Conservation (phyloP, 225 moss, liverwort and hornwort species). For the Sphagnum tenellum region DNA sequence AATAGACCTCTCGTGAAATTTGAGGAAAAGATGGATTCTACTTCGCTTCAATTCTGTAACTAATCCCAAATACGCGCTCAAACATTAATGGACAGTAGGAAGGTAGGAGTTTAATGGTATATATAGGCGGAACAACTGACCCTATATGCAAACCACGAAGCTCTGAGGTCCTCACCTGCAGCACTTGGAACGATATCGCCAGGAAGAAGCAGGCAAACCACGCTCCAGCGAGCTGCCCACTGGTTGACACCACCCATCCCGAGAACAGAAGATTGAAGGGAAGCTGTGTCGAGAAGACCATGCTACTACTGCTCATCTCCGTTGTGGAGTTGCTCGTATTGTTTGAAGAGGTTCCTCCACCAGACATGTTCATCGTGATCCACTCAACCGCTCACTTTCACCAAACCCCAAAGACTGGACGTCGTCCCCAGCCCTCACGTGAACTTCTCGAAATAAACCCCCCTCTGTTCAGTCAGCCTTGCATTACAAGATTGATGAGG, state of each 20-base stretch:
- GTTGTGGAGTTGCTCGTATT: not conserved
- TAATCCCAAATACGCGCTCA: not conserved
- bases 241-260: not conserved
- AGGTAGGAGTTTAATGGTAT: not conserved
- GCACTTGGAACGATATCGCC: slow-evolving; percentile 1
- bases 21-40: not conserved
- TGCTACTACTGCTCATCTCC: not conserved
- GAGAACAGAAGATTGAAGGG: not conserved
- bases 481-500: not conserved
- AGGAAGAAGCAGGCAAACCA: slow-evolving; percentile 1
- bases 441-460: not conserved
- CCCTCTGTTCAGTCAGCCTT: not conserved
- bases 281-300: not conserved
- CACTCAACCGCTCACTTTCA: not conserved
- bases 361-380: not conserved
- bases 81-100: not conserved
- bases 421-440: not conserved
- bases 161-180: not conserved
- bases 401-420: not conserved
- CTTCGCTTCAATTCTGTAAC: not conserved
- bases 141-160: not conserved
- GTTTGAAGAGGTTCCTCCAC: not conserved
- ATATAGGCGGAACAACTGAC: not conserved
- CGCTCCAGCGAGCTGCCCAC: slow-evolving; percentile 1
- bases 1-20: not conserved